phyloP scores from a whole-genome alignment of 2,329 filamentous ascomycete species.

The Neofusicoccum umdonicola region DNA sequence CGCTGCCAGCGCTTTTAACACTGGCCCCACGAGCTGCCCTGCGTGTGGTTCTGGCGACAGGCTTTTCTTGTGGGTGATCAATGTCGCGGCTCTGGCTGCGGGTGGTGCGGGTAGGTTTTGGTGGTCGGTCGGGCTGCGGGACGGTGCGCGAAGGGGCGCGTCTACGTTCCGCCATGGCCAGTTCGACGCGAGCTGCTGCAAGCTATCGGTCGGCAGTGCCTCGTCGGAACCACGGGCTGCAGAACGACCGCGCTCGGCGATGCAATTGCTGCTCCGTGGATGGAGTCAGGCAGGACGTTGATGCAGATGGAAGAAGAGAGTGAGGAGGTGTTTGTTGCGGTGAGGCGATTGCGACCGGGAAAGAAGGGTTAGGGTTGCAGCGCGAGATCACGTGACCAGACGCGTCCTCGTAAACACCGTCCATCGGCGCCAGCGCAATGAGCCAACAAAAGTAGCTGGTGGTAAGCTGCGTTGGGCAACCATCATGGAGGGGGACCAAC shows the following conservation, averaged over 20 bases:
- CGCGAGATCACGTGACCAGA: too few species aligned
- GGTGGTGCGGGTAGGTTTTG: conserved; percentile 22
- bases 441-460: too few species aligned
- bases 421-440: too few species aligned
- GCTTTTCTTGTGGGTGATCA: conserved; percentile 22
- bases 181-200: neutral
- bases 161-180: conserved; percentile 22
- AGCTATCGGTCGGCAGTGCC: too few species aligned
- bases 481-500: too few species aligned
- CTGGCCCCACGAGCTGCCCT: conserved; percentile 30
- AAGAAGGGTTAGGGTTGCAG: neutral
- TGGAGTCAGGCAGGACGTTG: neutral
- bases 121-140: conserved; percentile 27
- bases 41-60: conserved; percentile 23
- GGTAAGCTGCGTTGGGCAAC: too few species aligned
- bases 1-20: conserved; percentile 28
- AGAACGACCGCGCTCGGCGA: neutral
- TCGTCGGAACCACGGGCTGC: neutral
- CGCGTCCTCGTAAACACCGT: too few species aligned
- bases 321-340: neutral
- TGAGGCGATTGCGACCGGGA: neutral
- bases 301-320: neutral
- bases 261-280: neutral
- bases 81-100: conserved; percentile 42
- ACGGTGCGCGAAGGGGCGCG: conserved; percentile 32